These are phyloP conservation scores for Pythium aristosporum DNA, from an alignment of 352 stramenopile genomes.

Conservation along the genomic window DNA sequence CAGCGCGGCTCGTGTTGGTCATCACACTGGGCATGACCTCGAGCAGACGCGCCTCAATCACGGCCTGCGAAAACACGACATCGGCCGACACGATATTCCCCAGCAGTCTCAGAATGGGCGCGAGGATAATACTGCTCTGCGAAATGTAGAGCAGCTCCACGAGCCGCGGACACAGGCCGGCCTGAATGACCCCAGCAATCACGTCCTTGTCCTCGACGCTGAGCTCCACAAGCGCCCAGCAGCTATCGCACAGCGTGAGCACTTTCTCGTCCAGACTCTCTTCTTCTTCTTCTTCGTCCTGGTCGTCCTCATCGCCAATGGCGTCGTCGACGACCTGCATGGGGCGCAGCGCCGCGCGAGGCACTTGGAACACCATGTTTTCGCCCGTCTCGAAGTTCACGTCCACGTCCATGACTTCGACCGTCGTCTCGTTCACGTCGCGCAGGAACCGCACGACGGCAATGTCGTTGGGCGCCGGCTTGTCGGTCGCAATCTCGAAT, in stretches of 20 bases:
- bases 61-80: slow-evolving; percentile 67
- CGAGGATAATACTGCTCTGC: slow-evolving; percentile 80
- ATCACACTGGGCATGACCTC: slow-evolving; percentile 83
- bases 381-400: slow-evolving; percentile 88
- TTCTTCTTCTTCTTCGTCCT: slow-evolving; percentile 63
- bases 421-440: slow-evolving; percentile 64
- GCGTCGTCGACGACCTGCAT: slow-evolving; percentile 83
- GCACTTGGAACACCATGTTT: slow-evolving; percentile 75
- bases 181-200: slow-evolving; percentile 55
- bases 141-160: slow-evolving; percentile 85
- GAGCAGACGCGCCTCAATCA: slow-evolving; percentile 77
- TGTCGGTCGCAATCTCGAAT: slow-evolving; percentile 82
- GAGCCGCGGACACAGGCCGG: slow-evolving; percentile 65
- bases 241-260: slow-evolving; percentile 85
- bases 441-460: slow-evolving; percentile 81
- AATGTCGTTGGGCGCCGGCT: slow-evolving; percentile 81
- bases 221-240: slow-evolving; percentile 83
- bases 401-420: slow-evolving; percentile 87
- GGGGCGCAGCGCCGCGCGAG: slow-evolving; percentile 54
- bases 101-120: slow-evolving; percentile 70
- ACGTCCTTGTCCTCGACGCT: slow-evolving; percentile 71
- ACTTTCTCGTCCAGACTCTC: slow-evolving; percentile 81
- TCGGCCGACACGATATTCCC: slow-evolving; percentile 85
- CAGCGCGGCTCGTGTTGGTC: slow-evolving; percentile 72
- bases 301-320: slow-evolving; percentile 73